A percentile compares a stretch with the other conserved stretches of the same genome.
Evolutionary conservation across 75 land plant species (phyloP).

Genomic region (Larix kaempferi): DNA sequence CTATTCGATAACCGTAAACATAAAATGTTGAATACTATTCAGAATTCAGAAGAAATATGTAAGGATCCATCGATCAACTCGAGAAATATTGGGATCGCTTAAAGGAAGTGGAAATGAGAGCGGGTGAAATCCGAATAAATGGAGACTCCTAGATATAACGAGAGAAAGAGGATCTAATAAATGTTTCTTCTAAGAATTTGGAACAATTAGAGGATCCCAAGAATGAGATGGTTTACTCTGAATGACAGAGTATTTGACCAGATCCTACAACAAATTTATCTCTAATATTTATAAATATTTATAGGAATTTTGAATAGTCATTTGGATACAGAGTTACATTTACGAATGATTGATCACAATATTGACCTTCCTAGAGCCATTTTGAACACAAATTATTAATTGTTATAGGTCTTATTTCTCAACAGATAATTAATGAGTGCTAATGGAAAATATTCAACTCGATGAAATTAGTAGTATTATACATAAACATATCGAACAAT

Average conservation of each 20-base stretch:
- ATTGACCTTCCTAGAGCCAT: neutral
- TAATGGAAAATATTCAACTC: constrained; percentile 10
- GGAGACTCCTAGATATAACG: constrained; percentile 3
- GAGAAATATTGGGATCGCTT: neutral
- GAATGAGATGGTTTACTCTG: neutral
- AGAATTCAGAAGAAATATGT: too few species aligned
- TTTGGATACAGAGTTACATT: constrained; percentile 6
- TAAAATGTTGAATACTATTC: too few species aligned
- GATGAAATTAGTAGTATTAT: too few species aligned
- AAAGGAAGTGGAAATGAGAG: constrained; percentile 3
- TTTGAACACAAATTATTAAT: neutral
- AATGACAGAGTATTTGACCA: neutral
- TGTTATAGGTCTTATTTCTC: neutral
- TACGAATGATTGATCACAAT: neutral
- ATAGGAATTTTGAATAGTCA: neutral
- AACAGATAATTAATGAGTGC: neutral
- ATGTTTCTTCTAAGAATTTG: neutral
- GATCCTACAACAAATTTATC: neutral
- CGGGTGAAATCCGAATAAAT: neutral
- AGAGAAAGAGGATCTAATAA: constrained; percentile 6
- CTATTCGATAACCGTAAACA: too few species aligned
- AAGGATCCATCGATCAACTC: constrained; percentile 1
- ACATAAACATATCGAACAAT: too few species aligned
- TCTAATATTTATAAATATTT: neutral
- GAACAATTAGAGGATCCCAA: too few species aligned